These are phyloP conservation scores for Sporothrix dimorphospora DNA, from an alignment of 2,329 filamentous ascomycete species.

Conservation along the genomic window DNA sequence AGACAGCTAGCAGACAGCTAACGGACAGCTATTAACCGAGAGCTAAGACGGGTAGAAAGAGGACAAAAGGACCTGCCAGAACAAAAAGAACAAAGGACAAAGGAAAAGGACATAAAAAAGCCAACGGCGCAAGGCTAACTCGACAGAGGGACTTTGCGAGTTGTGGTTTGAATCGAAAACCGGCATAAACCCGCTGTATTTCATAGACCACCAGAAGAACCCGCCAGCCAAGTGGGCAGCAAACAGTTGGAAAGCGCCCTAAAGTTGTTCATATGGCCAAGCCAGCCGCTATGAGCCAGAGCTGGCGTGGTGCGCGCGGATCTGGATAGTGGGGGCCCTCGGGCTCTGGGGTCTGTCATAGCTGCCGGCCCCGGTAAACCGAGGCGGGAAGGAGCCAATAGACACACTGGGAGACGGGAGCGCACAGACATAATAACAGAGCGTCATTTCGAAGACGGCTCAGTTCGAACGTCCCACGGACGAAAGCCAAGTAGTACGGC, in stretches of 20 bases:
- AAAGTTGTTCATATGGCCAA: not conserved
- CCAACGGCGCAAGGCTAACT: slow-evolving; percentile 28
- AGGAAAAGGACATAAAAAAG: not conserved
- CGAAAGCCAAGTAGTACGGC: slow-evolving; percentile 4
- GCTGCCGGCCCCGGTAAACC: not conserved
- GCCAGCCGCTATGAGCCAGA: not conserved
- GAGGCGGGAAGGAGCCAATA: slow-evolving; percentile 11
- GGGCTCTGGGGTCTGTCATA: not conserved
- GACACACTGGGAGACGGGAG: not conserved
- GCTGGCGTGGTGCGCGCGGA: too few relatives aligned
- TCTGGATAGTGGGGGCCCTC: too few relatives aligned
- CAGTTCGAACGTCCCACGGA: not conserved
- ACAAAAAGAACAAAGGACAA: slow-evolving; percentile 20
- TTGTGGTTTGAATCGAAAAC: not conserved
- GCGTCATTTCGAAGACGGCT: not conserved
- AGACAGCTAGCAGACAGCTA: slow-evolving; percentile 3
- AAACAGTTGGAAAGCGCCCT: not conserved
- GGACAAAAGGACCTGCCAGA: not conserved
- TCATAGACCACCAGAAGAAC: not conserved
- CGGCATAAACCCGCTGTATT: not conserved
- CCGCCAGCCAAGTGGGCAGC: not conserved
- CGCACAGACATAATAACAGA: not conserved
- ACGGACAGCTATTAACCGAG: too few relatives aligned
- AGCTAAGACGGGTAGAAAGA: not conserved
- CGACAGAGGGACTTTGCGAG: not conserved